These are phyloP conservation scores for Daedaleopsis nitida DNA, from an alignment of 768 basidiomycete species.

Conservation along the genomic window DNA sequence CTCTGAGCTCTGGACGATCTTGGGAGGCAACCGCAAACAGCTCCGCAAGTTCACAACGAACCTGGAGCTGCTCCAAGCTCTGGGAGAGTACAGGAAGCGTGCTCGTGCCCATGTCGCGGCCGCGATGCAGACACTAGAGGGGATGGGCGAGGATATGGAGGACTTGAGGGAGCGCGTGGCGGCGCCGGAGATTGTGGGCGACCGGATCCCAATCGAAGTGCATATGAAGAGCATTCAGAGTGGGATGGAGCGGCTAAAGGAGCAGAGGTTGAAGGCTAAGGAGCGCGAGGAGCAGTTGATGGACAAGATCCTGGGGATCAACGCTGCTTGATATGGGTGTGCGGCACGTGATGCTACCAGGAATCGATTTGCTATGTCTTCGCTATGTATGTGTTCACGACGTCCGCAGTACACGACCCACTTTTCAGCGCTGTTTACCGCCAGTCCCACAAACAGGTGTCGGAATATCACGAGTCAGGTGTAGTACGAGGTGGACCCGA, in stretches of 20 bases:
- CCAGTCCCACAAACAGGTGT: no score
- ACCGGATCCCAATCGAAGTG: conserved; percentile 67
- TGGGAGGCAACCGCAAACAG: conserved; percentile 60
- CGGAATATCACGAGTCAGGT: no score
- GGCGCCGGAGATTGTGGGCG: conserved; percentile 61
- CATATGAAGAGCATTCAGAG: conserved; percentile 72
- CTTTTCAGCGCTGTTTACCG: no score
- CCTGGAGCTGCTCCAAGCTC: conserved; percentile 52
- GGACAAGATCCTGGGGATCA: conserved; percentile 25
- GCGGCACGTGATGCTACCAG: no score
- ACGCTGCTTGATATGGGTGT: no score
- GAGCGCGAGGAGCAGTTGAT: conserved; percentile 43
- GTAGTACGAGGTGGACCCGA: no score
- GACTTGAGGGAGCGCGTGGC: conserved; percentile 74
- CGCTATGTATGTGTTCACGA: no score
- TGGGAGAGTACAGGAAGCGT: conserved; percentile 58
- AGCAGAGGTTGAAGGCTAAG: conserved; percentile 55
- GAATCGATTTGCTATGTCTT: no score
- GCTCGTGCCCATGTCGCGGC: conserved; percentile 69
- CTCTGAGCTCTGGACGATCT: conserved; percentile 64
- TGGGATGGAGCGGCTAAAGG: conserved; percentile 63
- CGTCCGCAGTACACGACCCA: no score
- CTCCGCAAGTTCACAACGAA: conserved; percentile 55
- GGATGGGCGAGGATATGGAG: conserved; percentile 75
- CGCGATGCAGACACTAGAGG: conserved; percentile 59